Evolutionary conservation across 805 yeast genomes (phyloP), one percentile per base, ranked within the genome.

Genomic region (Wickerhamomyces ciferrii): DNA sequence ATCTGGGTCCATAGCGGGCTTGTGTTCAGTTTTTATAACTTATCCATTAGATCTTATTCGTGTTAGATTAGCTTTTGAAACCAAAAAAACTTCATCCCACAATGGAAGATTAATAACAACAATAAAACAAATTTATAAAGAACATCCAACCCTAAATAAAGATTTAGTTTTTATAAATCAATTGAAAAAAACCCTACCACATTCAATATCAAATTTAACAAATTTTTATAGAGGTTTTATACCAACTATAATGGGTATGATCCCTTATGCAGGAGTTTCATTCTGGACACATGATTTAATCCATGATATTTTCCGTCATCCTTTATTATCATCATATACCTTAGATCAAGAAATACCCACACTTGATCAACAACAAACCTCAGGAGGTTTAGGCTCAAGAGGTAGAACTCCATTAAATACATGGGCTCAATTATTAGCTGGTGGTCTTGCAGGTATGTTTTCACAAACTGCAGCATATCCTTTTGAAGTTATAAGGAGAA

Each of bases 381-480:
- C n/a, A n/a, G n/a, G n/a, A n/a, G n/a, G n/a, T n/a, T n/a, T n/a
- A n/a, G n/a, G n/a, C n/a, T n/a, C n/a, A n/a, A n/a, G 14, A 34
- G 15, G n/a, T 31, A 68, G 92, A 48, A 67, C 70, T 18, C 97
- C 97, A 1, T 72, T 94, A 44, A 77, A 73, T 52, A 86, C 89
- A 1, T 88, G 96, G 89, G 98, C 98, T 2, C 97, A 94, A 69
- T 72, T 94, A 41, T 60, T 80, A 4, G 96, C 98, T 6, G 99
- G 99, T 46, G 99, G 98, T 1, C 57, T 87, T n/a, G 96, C 97
- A 1, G 99, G 99, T 13, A 79, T 92, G 84, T 75, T 81, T 34
- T 88, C 98, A 2, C 99, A 94, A 65, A 89, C 97, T 1, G 95
- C 98, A 0, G 92, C 96, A 5, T 94, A 94, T 61, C 99, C 99